Conservation (phyloP, 495 filamentous ascomycete genomes). For the Xylaria castorea region DNA sequence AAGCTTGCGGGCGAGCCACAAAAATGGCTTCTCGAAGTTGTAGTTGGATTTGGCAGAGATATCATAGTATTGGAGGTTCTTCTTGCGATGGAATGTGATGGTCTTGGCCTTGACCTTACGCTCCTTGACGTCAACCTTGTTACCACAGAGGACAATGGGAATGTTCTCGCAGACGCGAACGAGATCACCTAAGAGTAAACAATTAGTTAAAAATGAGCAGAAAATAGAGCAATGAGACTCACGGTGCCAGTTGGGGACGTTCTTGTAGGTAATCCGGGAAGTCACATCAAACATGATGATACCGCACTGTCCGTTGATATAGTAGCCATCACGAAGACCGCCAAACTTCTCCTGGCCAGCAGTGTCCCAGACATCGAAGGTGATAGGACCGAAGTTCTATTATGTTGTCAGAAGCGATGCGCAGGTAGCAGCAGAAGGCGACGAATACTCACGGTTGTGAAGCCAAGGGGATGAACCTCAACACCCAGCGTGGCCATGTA, state of each 20-base stretch:
- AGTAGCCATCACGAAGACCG: constrained; percentile 99
- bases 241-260: constrained; percentile 99
- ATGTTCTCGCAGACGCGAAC: constrained; percentile 99
- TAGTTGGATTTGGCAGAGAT: constrained; percentile 99
- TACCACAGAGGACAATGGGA: constrained; percentile 96
- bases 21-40: constrained; percentile 99
- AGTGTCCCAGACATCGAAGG: constrained; percentile 99
- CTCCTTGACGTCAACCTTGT: constrained; percentile 99
- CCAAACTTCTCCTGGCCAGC: constrained; percentile 99
- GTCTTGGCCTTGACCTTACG: constrained; percentile 99
- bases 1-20: constrained; percentile 98
- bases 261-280: constrained; percentile 99
- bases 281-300: constrained; percentile 99
- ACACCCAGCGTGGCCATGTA: constrained; percentile 99
- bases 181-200: constrained; percentile 78
- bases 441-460: constrained; percentile 81
- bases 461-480: constrained; percentile 94
- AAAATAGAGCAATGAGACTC: constrained; percentile 51
- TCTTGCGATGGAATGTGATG: constrained; percentile 99
- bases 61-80: constrained; percentile 99
- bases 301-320: constrained; percentile 99
- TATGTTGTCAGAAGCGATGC: constrained; percentile 39
- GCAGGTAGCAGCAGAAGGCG: constrained; percentile 32
- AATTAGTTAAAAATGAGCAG: constrained; percentile 17
- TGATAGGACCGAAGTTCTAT: constrained; percentile 92